Base-by-base conservation (phyloP, 805 yeast genomes). In the Saccharomyces jurei region DNA sequence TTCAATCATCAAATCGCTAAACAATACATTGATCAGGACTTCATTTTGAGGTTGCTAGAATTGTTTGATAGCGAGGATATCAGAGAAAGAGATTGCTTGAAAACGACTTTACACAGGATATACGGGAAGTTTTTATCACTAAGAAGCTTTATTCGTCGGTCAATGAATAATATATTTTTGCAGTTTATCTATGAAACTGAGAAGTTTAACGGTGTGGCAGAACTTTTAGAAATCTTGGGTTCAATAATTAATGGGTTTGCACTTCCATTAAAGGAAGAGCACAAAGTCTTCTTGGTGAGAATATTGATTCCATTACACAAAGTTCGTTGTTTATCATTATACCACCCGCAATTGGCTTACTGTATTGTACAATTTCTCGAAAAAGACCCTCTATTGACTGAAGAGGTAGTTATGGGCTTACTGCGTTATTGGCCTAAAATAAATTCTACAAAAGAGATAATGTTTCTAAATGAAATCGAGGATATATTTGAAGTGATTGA, bases 181-280 rank as follows among this genome's bases (percentile, higher is more conserved):
- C 96, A 88, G 69, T 94, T 92, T 73, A 83, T 86, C 51, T 94
- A 94, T 73, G 99, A 94, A 71, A 91, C 98, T 11, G 96, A 89
- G 65, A 79, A 96, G 63, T 94, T 92, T 71, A 92, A 94, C 68
- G 99, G 99, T 60, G 83, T 94, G 55, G 96, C 96, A 9, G 99
- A 94, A 74, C 78, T 94, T 58, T 78, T 94, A 60, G 99, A 94
- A 72, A 94, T 94, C 55, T 79, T 94, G 60, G 99, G 99, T 8
- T 87, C 96, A 21, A 94, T 94, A 64, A 94, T 94, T 67, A 94
- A 94, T 72, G 99, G 99, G 13, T 94, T 94, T 76, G 99, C 99
- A 1, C 77, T 94, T 59, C 99, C 99, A 4, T 79, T 94, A 63
- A 94, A 94, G 69, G 98, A 94, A 64, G 99, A 94, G 71, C 99